Evolutionary conservation across 179 eudicot species (phyloP).

Genomic region (Vitellaria paradoxa): DNA sequence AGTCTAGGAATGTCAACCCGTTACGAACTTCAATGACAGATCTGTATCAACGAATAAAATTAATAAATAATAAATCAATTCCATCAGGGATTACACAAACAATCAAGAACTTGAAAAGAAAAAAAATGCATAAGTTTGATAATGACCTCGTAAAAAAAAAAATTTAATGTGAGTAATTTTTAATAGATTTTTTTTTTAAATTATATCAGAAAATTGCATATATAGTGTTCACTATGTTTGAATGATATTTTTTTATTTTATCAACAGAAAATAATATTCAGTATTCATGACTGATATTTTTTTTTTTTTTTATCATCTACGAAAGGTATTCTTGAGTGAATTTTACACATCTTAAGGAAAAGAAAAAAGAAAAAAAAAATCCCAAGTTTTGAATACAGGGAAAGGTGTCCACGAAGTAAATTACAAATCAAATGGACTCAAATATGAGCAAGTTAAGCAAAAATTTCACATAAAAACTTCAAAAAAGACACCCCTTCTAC

Average conservation of each 20-base stretch:
- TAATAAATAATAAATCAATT: neutral
- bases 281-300: too few relatives aligned
- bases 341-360: neutral
- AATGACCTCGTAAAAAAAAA: neutral
- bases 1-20: conserved; percentile 90
- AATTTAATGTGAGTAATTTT: neutral
- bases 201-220: neutral
- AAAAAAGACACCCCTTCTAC: neutral
- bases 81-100: neutral
- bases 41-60: conserved; percentile 30
- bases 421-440: neutral
- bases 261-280: neutral
- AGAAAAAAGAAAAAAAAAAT: neutral
- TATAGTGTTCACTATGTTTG: neutral
- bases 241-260: neutral
- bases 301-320: too few relatives aligned
- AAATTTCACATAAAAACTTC: neutral
- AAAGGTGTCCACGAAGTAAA: neutral
- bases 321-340: neutral
- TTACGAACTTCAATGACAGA: conserved; percentile 99
- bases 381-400: neutral
- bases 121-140: neutral
- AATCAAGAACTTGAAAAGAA: neutral
- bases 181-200: too few relatives aligned
- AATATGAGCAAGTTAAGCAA: neutral